These are phyloP conservation scores for Yamadazyma tumulicola DNA, from an alignment of 805 yeast species.

Conservation along the genomic window DNA sequence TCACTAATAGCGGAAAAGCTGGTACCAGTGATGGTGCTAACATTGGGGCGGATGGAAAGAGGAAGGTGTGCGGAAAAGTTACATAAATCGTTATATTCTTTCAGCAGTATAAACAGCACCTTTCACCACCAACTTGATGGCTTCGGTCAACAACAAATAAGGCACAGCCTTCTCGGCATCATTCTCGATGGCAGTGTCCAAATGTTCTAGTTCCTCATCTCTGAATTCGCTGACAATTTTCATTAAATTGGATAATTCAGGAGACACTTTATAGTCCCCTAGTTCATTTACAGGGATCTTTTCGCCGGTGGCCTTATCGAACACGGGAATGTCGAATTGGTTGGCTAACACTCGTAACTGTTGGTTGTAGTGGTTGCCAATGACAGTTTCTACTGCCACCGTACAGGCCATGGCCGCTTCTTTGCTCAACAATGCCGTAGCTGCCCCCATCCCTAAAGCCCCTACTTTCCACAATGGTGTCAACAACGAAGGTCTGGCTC, in stretches of 20 bases:
- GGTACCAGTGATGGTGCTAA: no score
- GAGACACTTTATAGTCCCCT: conserved; percentile 32
- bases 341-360: conserved; percentile 77
- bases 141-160: conserved; percentile 82
- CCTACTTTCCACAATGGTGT: conserved; percentile 95
- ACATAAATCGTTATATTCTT: conserved; percentile 47
- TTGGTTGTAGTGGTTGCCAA: conserved; percentile 91
- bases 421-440: conserved; percentile 81
- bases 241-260: conserved; percentile 58
- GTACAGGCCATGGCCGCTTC: conserved; percentile 99
- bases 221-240: conserved; percentile 70
- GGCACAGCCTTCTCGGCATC: conserved; percentile 95
- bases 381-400: conserved; percentile 97
- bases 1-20: no score
- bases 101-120: conserved; percentile 94
- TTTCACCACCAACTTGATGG: conserved; percentile 75
- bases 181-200: conserved; percentile 87
- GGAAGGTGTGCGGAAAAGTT: no score
- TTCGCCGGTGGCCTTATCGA: conserved; percentile 34
- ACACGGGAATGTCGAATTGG: conserved; percentile 51
- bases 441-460: conserved; percentile 80
- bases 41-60: background rate
- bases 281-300: conserved; percentile 19
- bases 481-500: conserved; percentile 87
- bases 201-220: conserved; percentile 93